phyloP scores from a whole-genome alignment of 2,329 filamentous ascomycete species.

The Exophiala lecanii-corni region DNA sequence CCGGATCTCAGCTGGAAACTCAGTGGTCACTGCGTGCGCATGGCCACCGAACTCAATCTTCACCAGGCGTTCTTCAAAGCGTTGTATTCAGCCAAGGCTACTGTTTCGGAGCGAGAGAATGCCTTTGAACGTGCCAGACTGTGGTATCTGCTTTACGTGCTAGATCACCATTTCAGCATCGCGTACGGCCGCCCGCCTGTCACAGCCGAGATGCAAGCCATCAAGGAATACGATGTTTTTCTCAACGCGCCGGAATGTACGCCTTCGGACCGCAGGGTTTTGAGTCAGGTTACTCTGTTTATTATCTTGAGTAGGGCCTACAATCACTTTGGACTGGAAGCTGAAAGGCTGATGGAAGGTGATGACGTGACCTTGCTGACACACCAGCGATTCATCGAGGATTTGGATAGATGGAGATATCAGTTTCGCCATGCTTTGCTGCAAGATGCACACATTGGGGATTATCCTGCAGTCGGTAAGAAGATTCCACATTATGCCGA shows the following conservation, averaged over 20 bases:
- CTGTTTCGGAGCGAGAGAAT: slow-evolving; percentile 16
- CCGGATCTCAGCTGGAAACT: slow-evolving; percentile 60
- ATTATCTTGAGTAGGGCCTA: slow-evolving; percentile 54
- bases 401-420: slow-evolving; percentile 50
- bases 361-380: slow-evolving; percentile 39
- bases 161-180: slow-evolving; percentile 62
- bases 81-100: slow-evolving; percentile 45
- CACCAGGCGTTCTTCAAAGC: slow-evolving; percentile 52
- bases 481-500: too few species aligned
- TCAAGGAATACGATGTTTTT: slow-evolving; percentile 55
- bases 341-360: slow-evolving; percentile 24
- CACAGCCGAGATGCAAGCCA: slow-evolving; percentile 54
- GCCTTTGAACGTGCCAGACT: slow-evolving; percentile 52
- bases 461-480: slow-evolving; percentile 26
- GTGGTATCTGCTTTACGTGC: slow-evolving; percentile 62
- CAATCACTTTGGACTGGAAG: slow-evolving; percentile 54
- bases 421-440: slow-evolving; percentile 37
- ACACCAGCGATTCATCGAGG: slow-evolving; percentile 42
- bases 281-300: slow-evolving; percentile 56
- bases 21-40: slow-evolving; percentile 54
- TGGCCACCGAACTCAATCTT: slow-evolving; percentile 54
- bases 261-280: slow-evolving; percentile 52
- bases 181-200: slow-evolving; percentile 57
- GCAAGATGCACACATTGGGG: slow-evolving; percentile 23
- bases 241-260: slow-evolving; percentile 49